Percentiles rank a stretch among this genome's conserved stretches.
Conservation (phyloP, 495 filamentous ascomycete species). For the Aspergillus campestris region DNA sequence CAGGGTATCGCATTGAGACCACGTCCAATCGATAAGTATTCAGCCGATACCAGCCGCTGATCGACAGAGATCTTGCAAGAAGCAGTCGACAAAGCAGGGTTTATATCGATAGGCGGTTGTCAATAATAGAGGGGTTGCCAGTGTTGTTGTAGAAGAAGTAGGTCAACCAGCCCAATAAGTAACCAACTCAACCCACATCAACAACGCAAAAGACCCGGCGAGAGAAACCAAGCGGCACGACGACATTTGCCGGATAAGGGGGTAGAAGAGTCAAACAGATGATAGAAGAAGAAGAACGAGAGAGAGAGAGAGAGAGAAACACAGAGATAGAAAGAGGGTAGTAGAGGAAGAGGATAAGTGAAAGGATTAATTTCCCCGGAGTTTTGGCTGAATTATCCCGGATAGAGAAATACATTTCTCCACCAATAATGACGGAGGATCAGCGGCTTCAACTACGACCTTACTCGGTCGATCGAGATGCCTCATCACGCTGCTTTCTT, state of each 20-base stretch:
- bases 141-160: not conserved
- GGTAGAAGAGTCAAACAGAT: not conserved
- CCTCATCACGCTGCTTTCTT: too few relatives aligned
- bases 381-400: constrained; percentile 6
- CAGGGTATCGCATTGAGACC: not conserved
- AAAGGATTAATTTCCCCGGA: constrained; percentile 16
- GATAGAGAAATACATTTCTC: constrained; percentile 21
- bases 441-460: constrained; percentile 2
- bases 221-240: too few relatives aligned
- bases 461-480: not conserved
- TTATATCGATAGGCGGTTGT: too few relatives aligned
- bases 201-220: not conserved
- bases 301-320: not conserved
- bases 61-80: not conserved
- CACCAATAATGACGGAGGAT: constrained; percentile 21
- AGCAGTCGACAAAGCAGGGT: too few relatives aligned
- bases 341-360: not conserved
- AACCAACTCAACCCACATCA: not conserved
- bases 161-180: not conserved
- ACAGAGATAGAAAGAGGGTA: not conserved
- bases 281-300: not conserved
- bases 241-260: not conserved
- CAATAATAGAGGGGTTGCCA: too few relatives aligned
- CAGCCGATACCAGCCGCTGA: not conserved
- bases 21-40: not conserved